Evolutionary conservation across 139 green algal genomes (phyloP).

Genomic region (Astrephomene gubernaculifera): DNA sequence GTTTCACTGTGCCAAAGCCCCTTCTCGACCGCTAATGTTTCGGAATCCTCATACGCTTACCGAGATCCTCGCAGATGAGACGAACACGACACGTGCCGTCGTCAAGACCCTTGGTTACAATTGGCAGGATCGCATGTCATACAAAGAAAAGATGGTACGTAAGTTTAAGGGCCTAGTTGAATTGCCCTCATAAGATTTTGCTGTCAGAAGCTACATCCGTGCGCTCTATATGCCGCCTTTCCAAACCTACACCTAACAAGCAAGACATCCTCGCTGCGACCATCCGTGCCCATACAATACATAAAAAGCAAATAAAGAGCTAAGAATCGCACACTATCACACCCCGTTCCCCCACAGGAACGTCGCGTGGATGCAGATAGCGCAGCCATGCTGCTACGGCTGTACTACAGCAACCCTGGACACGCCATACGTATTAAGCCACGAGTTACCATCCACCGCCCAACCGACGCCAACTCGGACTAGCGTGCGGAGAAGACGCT

Average conservation of each 20-base stretch:
- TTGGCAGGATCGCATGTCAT: conserved; percentile 16
- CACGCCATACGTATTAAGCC: conserved; percentile 19
- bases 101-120: conserved; percentile 37
- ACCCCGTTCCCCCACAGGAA: neutral
- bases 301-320: no score
- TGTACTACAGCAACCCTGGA: conserved; percentile 26
- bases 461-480: neutral
- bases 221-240: no score
- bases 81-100: neutral
- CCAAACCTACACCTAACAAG: no score
- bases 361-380: conserved; percentile 9
- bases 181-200: no score
- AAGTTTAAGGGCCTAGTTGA: no score
- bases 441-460: neutral
- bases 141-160: conserved; percentile 7
- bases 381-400: conserved; percentile 40
- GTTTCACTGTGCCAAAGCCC: no score
- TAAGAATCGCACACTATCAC: no score
- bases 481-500: neutral
- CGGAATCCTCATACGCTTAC: no score
- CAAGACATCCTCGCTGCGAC: no score
- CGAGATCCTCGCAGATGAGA: conserved; percentile 30
- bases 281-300: no score
- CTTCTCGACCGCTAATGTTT: no score
- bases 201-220: no score